phyloP scores from a whole-genome alignment of 2,329 filamentous ascomycete species.

The Claviceps humidiphila region DNA sequence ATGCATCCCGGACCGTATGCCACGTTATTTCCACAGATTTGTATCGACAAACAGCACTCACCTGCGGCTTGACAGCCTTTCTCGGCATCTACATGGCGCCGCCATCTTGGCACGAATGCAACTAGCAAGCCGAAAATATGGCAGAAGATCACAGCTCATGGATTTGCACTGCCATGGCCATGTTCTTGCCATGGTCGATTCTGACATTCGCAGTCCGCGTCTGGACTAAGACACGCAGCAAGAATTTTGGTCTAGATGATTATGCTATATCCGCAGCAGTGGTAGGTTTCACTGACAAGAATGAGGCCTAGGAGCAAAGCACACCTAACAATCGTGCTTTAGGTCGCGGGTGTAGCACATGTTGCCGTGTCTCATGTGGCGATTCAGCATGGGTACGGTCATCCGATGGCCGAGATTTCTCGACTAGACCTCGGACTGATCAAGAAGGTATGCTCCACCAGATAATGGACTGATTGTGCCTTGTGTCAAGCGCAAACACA shows the following conservation, averaged over 20 bases:
- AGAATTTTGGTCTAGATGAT: constrained; percentile 8
- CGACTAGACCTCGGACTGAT: neutral
- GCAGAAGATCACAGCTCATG: constrained; percentile 6
- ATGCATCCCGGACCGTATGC: neutral
- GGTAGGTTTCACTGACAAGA: constrained; percentile 3
- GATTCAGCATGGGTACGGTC: constrained; percentile 2
- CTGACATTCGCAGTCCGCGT: constrained; percentile 5
- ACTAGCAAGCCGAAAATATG: constrained; percentile 1
- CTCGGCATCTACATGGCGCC: constrained; percentile 1
- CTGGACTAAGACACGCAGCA: constrained; percentile 8
- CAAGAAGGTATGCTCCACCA: neutral
- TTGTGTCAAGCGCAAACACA: neutral
- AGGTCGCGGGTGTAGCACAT: neutral
- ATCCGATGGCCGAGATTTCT: neutral
- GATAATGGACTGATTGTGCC: neutral
- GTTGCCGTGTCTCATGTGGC: neutral
- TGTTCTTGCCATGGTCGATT: constrained; percentile 8
- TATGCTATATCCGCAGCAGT: constrained; percentile 4
- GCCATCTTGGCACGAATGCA: neutral
- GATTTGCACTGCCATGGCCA: constrained; percentile 7
- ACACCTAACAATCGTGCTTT: neutral
- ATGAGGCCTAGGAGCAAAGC: neutral
- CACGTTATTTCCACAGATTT: neutral
- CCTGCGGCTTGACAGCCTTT: neutral
- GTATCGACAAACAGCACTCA: neutral